Evolutionary conservation across 2,329 filamentous ascomycete species (phyloP).

Genomic region (Cyphellophora europaea): DNA sequence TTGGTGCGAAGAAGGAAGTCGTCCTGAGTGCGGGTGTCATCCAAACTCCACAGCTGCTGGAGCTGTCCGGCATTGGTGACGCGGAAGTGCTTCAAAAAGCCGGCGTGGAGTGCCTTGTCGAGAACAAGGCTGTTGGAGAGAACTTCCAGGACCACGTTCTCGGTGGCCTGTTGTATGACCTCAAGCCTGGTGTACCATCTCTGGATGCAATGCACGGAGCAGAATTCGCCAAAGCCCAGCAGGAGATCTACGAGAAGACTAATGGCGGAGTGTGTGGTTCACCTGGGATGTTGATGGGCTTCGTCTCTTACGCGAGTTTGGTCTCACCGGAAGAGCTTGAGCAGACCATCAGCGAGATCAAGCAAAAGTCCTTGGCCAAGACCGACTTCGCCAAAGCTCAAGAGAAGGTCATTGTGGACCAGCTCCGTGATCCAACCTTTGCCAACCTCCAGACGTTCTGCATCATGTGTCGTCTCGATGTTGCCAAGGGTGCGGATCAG

Average conservation of each 20-base stretch:
- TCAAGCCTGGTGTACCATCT: constrained; percentile 21
- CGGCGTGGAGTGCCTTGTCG: constrained; percentile 32
- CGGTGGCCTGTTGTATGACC: constrained; percentile 15
- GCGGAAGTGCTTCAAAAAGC: constrained; percentile 29
- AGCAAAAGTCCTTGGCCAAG: constrained; percentile 23
- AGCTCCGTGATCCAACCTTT: constrained; percentile 18
- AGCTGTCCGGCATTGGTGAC: constrained; percentile 52
- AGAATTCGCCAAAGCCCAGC: constrained; percentile 24
- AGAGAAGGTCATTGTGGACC: constrained; percentile 25
- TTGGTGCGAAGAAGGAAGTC: constrained; percentile 38
- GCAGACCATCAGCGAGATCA: constrained; percentile 22
- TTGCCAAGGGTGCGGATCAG: constrained; percentile 15
- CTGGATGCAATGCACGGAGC: constrained; percentile 25
- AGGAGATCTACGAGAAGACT: constrained; percentile 23
- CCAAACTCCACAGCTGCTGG: constrained; percentile 48
- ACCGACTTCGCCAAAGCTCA: constrained; percentile 26
- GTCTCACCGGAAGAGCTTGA: constrained; percentile 23
- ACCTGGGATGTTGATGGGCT: constrained; percentile 26
- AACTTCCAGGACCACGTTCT: constrained; percentile 39
- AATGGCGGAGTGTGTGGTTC: constrained; percentile 22
- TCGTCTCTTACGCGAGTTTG: constrained; percentile 27
- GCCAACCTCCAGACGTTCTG: constrained; percentile 16
- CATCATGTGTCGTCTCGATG: constrained; percentile 13
- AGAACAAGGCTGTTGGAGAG: constrained; percentile 35
- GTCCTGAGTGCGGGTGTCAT: constrained; percentile 50